Conservation (phyloP, 2,329 filamentous ascomycete genomes). For the Neopestalotiopsis sp. region DNA sequence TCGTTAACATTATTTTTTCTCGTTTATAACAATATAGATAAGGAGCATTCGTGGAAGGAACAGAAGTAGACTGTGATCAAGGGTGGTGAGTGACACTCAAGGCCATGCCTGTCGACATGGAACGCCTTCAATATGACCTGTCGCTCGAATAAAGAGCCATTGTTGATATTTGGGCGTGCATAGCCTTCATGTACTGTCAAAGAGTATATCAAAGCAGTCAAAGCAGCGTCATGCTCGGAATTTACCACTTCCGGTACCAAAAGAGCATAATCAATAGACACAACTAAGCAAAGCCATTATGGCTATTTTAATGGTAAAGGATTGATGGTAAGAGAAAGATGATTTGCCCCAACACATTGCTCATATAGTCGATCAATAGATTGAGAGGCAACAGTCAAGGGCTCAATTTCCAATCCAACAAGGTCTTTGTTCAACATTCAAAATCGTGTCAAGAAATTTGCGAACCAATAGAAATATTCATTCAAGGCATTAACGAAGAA, state of each 20-base stretch:
- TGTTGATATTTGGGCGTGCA: not conserved
- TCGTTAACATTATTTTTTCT: conserved; percentile 6
- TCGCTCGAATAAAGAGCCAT: not conserved
- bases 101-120: not conserved
- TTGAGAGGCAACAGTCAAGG: not conserved
- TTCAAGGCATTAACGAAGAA: no score
- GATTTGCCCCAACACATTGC: not conserved
- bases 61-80: not conserved
- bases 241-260: not conserved
- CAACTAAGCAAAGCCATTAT: not conserved
- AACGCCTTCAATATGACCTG: not conserved
- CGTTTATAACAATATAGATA: not conserved
- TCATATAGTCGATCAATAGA: not conserved
- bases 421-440: not conserved
- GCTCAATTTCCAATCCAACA: not conserved
- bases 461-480: no score
- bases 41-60: not conserved
- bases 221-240: not conserved
- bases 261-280: not conserved
- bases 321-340: not conserved
- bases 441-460: no score
- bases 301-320: not conserved
- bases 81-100: not conserved
- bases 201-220: not conserved
- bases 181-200: not conserved